These are phyloP conservation scores for Ceratocystis huliohia DNA, from an alignment of 2,329 filamentous ascomycete species.

Conservation along the genomic window DNA sequence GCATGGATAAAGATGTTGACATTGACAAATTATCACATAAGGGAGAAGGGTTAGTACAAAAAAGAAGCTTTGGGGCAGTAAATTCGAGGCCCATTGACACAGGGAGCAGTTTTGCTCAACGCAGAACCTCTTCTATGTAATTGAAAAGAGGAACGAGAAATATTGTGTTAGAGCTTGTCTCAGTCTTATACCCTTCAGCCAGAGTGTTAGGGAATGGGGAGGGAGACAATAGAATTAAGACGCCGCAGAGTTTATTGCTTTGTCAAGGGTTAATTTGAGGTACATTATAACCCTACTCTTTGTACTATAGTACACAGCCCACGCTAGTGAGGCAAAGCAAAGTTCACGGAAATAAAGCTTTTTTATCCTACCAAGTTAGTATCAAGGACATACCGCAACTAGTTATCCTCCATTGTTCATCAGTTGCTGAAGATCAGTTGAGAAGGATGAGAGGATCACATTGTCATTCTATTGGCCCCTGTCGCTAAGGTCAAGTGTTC, in stretches of 20 bases:
- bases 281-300: background rate
- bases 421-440: background rate
- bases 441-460: background rate
- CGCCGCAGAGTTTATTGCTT: background rate
- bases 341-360: too few relatives aligned
- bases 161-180: background rate
- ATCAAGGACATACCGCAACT: background rate
- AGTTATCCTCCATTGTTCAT: background rate
- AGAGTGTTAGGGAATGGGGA: background rate
- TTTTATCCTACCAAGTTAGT: background rate
- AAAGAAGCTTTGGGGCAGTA: background rate
- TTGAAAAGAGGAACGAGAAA: background rate
- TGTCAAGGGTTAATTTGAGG: background rate
- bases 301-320: background rate
- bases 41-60: background rate
- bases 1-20: constrained; percentile 3
- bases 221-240: background rate
- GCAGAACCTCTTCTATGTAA: background rate
- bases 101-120: background rate
- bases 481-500: background rate
- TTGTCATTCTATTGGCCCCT: constrained; percentile 5
- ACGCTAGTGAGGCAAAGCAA: too few relatives aligned
- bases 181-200: background rate
- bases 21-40: background rate
- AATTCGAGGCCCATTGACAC: background rate